These are phyloP conservation scores for Arabidopsis hybrid DNA, from an alignment of 441 rosid genomes.

Conservation along the genomic window DNA sequence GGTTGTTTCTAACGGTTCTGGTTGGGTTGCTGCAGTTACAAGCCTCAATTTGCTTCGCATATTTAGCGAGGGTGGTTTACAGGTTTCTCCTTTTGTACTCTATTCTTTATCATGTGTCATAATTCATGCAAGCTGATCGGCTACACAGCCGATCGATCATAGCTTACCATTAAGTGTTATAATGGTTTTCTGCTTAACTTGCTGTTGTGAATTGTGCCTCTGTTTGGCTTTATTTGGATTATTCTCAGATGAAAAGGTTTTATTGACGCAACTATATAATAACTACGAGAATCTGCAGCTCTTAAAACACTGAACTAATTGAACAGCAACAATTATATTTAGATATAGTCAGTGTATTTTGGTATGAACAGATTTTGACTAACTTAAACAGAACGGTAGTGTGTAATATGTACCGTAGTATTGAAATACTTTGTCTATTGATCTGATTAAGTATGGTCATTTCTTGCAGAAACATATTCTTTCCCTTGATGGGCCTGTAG, in stretches of 20 bases:
- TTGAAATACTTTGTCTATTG: constrained; percentile 2
- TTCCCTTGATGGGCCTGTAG: constrained; percentile 88
- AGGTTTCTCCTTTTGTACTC: constrained; percentile 58
- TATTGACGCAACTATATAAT: constrained; percentile 4
- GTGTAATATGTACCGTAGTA: constrained; percentile 1
- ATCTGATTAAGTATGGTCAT: constrained; percentile 13
- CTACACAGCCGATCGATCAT: constrained; percentile 13
- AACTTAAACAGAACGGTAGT: not conserved
- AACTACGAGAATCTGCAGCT: constrained; percentile 1
- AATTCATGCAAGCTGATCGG: constrained; percentile 23
- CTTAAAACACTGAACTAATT: constrained; percentile 9
- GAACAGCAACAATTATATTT: not conserved
- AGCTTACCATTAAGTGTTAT: not conserved
- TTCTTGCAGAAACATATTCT: constrained; percentile 76
- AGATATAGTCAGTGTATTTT: not conserved
- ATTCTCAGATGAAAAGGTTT: constrained; percentile 4
- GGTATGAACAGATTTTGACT: not conserved
- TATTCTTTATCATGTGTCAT: constrained; percentile 22
- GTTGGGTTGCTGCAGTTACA: constrained; percentile 92
- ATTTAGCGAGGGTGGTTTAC: constrained; percentile 91
- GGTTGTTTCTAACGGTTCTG: constrained; percentile 74
- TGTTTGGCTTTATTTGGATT: constrained; percentile 12
- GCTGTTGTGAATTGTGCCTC: not conserved
- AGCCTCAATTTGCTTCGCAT: constrained; percentile 89
- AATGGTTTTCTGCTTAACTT: constrained; percentile 12